Evolutionary conservation across 1,139 yeast genomes (phyloP), one percentile per base, ranked within the genome.

Genomic region (Suhomyces choctaworum): DNA sequence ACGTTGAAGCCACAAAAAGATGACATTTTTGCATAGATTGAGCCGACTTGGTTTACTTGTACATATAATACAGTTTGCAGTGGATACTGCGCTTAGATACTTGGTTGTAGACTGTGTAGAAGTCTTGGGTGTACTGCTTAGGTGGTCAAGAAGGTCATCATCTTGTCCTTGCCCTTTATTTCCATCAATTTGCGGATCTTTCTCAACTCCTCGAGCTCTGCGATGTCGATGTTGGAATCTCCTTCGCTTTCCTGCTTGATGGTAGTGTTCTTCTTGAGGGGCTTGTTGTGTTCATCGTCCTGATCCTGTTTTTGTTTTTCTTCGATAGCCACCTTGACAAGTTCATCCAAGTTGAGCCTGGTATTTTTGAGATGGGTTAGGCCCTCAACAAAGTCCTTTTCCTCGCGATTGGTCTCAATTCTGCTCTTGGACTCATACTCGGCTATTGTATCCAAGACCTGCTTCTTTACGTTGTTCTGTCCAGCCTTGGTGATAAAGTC

Each of bases 141-240:
- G 10, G 25, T 22, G 22, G 27, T 13, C 42, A 86, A 65, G 55
- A 85, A 86, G 28, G 74, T 58, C 46, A 87, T 37, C 34, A 90
- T 57, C 28, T 76, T 76, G 4, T 81, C 85, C 46, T 74, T 75
- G 1, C 96, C 96, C 57, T 85, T 89, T 27, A 73, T 41, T 41
- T 77, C 71, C 56, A 90, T 72, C 37, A 89, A 62, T 45, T 67
- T 66, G 51, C 80, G 82, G 36, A 89, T 73, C 13, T 75, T 66
- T 24, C 69, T 47, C 22, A 87, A 61, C 37, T 83, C 85, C 3
- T 61, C 55, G 1, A 76, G 20, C 20, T 17, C 20, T 8, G 6
- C 20, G 8, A 17, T 6, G 7, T 17, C 20, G 6, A 17, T 8
- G 7, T 8, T 17, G 8, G 20, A 7, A 6, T 17, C 7, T 6